Base-by-base conservation (phyloP, 2,329 filamentous ascomycete species). In the Apiospora malaysiana region DNA sequence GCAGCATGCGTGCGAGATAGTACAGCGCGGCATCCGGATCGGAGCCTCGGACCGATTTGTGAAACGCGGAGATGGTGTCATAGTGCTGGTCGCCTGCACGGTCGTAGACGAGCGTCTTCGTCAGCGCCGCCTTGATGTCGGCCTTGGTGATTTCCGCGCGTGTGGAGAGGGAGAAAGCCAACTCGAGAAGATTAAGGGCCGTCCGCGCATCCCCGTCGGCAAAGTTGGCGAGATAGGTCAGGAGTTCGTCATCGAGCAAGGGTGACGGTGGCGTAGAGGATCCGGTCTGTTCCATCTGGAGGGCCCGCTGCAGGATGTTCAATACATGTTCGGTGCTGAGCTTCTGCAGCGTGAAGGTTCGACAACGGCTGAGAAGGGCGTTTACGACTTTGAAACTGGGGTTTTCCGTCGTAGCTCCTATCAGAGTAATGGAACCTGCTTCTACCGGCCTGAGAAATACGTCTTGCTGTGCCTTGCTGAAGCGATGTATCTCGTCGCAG, bases 391-490 rank as follows among this genome's bases (percentile, higher is more conserved):
- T 95, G 85, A 98, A 98, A 4, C 92, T 95, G 0, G 96, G 96
- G 75, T 99, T 99, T 81, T 99, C 96, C 0, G 96, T 99, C 4
- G 96, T 99, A 8, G 96, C 96, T 14, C 95, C 96, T 72, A 98
- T 96, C 42, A 99, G 85, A 0, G 94, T 98, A 74, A 99, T 92
- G 40, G 93, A 93, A 7, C 96, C 96, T 0, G 91, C 91, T 82
- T 99, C 96, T 27, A 98, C 95, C 0, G 95, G 95, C 21, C 92
- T 94, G 1, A 99, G 85, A 76, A 98, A 98, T 0, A 98, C 93
- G 81, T 98, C 96, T 79, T 99, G 96, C 80, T 98, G 96, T 0
- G 91, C 88, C 82, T 97, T 98, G 75, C 89, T 93, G 85, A 97
- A 97, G 40, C 95, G 87, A 81, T 97, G 94, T 66, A 98, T 96